phyloP scores from a whole-genome alignment of 1,139 yeast genomes.

The Yamadazyma blattariae region DNA sequence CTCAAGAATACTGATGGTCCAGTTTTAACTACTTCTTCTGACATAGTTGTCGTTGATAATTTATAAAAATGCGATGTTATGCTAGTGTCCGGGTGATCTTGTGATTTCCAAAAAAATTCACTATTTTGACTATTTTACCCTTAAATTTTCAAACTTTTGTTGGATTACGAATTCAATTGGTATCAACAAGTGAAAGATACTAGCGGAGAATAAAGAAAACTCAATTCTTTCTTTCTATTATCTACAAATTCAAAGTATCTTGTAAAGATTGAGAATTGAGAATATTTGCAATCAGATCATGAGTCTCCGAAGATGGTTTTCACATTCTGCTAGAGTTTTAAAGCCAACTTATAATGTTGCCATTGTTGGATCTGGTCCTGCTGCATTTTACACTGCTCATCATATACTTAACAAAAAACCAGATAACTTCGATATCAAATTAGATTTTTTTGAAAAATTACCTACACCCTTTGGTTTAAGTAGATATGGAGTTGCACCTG shows the following conservation, averaged over 20 bases:
- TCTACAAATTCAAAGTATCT: too few relatives aligned
- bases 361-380: constrained; percentile 93
- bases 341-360: constrained; percentile 44
- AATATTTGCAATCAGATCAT: too few relatives aligned
- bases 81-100: not conserved
- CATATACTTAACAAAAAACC: constrained; percentile 56
- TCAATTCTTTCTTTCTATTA: too few relatives aligned
- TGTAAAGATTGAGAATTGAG: too few relatives aligned
- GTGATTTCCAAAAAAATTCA: too few relatives aligned
- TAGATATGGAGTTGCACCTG: constrained; percentile 98
- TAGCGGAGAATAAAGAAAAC: too few relatives aligned
- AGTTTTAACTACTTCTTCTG: constrained; percentile 21
- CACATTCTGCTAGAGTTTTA: too few relatives aligned
- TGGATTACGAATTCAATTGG: too few relatives aligned
- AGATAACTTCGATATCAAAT: constrained; percentile 35
- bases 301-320: too few relatives aligned
- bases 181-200: too few relatives aligned
- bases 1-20: constrained; percentile 79
- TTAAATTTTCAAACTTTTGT: too few relatives aligned
- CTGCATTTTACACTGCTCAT: constrained; percentile 89
- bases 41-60: constrained; percentile 2
- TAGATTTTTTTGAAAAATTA: constrained; percentile 71
- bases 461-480: constrained; percentile 93
- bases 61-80: not conserved
- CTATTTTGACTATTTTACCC: not conserved